phyloP scores from a whole-genome alignment of 1,284 basidiomycete species.

The Microstroma glucosiphilum region DNA sequence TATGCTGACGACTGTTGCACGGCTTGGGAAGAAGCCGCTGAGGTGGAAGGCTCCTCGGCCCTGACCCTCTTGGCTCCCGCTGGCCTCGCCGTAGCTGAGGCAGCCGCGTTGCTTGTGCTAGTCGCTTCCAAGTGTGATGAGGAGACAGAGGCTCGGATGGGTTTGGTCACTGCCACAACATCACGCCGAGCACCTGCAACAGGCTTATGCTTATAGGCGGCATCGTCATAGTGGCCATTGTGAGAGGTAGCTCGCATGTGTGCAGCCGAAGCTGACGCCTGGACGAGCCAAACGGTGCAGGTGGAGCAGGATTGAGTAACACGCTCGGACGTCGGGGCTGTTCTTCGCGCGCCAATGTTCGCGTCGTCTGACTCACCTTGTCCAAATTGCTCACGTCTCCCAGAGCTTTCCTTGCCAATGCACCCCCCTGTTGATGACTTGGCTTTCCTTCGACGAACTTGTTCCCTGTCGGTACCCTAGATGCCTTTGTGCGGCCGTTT shows the following conservation, averaged over 20 bases:
- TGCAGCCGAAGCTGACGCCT: neutral
- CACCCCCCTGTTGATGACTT: too few species aligned
- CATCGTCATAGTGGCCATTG: neutral
- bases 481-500: neutral
- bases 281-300: neutral
- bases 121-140: neutral
- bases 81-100: neutral
- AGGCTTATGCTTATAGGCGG: neutral
- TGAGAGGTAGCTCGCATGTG: neutral
- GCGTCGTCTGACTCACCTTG: conserved; percentile 2
- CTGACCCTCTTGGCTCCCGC: neutral
- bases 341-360: neutral
- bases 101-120: neutral
- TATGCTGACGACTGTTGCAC: neutral
- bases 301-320: neutral
- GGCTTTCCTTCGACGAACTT: neutral
- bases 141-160: neutral
- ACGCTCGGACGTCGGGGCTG: neutral
- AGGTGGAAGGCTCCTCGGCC: neutral
- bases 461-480: conserved; percentile 2
- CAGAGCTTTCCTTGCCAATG: conserved; percentile 7
- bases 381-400: conserved; percentile 15
- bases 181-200: neutral
- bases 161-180: neutral
- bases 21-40: neutral